Evolutionary conservation across 2,329 filamentous ascomycete species (phyloP).

Genomic region (Leptosphaerulina australis): DNA sequence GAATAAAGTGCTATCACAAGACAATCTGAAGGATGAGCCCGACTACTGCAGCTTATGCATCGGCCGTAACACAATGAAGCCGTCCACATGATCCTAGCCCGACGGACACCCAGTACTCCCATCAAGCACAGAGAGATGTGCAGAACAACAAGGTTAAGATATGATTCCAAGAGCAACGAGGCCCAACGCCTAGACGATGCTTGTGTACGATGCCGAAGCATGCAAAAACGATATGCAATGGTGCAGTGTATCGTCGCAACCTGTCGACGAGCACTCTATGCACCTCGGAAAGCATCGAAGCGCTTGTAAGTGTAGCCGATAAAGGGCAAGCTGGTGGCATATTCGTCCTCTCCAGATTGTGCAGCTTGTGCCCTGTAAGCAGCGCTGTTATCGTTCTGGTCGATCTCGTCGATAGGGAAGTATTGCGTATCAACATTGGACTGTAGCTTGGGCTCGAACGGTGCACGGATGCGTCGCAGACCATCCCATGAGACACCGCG

Average conservation of each 20-base stretch:
- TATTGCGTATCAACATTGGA: slow-evolving; percentile 97
- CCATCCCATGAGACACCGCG: slow-evolving; percentile 94
- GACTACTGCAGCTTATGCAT: slow-evolving; percentile 1
- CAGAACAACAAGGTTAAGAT: slow-evolving; percentile 3
- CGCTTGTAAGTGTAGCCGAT: slow-evolving; percentile 98
- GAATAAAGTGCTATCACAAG: neutral
- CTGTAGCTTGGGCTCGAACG: slow-evolving; percentile 91
- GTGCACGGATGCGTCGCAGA: slow-evolving; percentile 88
- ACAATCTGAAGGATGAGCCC: neutral
- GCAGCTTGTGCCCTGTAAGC: slow-evolving; percentile 83
- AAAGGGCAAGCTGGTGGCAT: slow-evolving; percentile 93
- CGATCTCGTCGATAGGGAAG: slow-evolving; percentile 98
- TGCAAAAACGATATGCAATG: slow-evolving; percentile 16
- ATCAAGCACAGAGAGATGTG: slow-evolving; percentile 1
- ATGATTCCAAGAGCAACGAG: slow-evolving; percentile 7
- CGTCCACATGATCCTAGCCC: slow-evolving; percentile 2
- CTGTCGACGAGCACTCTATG: slow-evolving; percentile 31
- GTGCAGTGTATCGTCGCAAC: slow-evolving; percentile 14
- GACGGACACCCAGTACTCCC: neutral
- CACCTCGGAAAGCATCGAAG: slow-evolving; percentile 70
- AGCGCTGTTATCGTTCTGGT: slow-evolving; percentile 92
- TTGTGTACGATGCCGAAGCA: slow-evolving; percentile 19
- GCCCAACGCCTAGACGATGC: slow-evolving; percentile 27
- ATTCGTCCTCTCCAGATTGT: slow-evolving; percentile 72
- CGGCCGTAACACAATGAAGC: slow-evolving; percentile 5